Evolutionary conservation across 139 green algal species (phyloP).

Genomic region (Auxenochlorella pyrenoidosa): DNA sequence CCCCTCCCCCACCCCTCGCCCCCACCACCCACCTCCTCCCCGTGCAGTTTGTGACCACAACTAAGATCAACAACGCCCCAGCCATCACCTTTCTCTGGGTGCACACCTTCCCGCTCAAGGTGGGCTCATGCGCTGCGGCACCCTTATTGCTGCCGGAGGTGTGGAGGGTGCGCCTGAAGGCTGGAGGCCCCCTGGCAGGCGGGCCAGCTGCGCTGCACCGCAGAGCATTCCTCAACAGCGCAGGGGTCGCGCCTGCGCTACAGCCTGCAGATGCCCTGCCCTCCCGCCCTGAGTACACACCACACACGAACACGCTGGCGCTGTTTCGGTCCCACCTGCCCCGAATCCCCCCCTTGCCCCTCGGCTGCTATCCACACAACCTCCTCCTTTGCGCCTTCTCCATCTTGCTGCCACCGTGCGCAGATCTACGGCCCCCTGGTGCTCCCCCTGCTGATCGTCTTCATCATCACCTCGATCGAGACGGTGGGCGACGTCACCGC

Average conservation of each 20-base stretch:
- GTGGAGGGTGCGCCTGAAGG: too few species aligned
- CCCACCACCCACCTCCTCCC: not conserved
- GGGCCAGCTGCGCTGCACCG: not conserved
- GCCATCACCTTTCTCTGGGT: constrained; percentile 84
- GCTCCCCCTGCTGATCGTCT: constrained; percentile 34
- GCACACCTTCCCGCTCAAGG: constrained; percentile 66
- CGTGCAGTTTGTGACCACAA: too few species aligned
- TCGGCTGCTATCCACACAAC: too few species aligned
- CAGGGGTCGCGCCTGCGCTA: not conserved
- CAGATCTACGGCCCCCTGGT: constrained; percentile 1
- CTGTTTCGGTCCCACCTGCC: too few species aligned
- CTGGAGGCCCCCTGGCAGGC: too few species aligned
- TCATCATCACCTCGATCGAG: constrained; percentile 71
- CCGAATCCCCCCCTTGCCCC: too few species aligned
- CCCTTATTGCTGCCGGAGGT: too few species aligned
- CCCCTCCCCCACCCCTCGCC: too few species aligned
- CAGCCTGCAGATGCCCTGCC: too few species aligned
- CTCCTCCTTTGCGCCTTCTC: too few species aligned
- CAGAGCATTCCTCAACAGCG: not conserved
- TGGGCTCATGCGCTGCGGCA: not conserved
- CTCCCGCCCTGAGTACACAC: not conserved
- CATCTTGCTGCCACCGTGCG: too few species aligned
- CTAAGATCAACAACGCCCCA: constrained; percentile 59
- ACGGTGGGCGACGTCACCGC: constrained; percentile 80
- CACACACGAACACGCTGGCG: too few species aligned